Base-by-base conservation (phyloP, 1,139 yeast species). In the Geotrichum candidum region DNA sequence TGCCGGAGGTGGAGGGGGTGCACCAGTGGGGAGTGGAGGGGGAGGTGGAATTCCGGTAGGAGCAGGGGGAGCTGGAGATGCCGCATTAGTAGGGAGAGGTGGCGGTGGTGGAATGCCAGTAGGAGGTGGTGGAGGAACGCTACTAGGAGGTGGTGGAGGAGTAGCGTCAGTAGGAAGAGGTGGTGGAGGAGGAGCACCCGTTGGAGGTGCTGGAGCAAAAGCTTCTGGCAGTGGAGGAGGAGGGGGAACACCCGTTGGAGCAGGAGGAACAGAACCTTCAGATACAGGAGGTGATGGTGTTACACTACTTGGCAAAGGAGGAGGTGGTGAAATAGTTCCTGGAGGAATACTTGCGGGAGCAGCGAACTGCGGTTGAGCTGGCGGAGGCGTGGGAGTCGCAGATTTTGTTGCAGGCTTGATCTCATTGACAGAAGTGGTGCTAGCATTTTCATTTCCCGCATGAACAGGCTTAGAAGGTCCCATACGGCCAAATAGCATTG, bases 401-500 rank as follows among this genome's bases (percentile, higher is more conserved):
- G 63, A 56, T 22, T 60, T 56, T 10, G 58, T 35, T n/a, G 61
- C 38, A 9, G 65, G 52, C 23, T 66, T 54, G 41, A 25, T 33
- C 15, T 53, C 62, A 9, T 33, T 22, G 4, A 38, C 58, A 27
- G 59, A 50, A 5, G 63, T 51, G 9, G 59, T 10, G 13, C 46
- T 33, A 35, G 27, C 41, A 53, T 65, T 55, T 11, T 55, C 63
- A 13, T 41, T 54, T 7, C 58, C 53, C 6, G 62, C 51, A 33
- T 57, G 33, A 56, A 54, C 60, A 48, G 55, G 50, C 38, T 62
- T 58, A 31, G 62, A 46, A 33, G 83, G 80, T 56, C 78, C 80
- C 87, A 84, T 83, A 2, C 87, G 84, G 1, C 88, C 87, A 70
- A 85, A 85, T 61, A 85, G 76, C 69, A 84, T 75, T 65, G 84